These are phyloP conservation scores for Fusarium tupiense DNA, from an alignment of 2,329 filamentous ascomycete genomes.

Conservation along the genomic window DNA sequence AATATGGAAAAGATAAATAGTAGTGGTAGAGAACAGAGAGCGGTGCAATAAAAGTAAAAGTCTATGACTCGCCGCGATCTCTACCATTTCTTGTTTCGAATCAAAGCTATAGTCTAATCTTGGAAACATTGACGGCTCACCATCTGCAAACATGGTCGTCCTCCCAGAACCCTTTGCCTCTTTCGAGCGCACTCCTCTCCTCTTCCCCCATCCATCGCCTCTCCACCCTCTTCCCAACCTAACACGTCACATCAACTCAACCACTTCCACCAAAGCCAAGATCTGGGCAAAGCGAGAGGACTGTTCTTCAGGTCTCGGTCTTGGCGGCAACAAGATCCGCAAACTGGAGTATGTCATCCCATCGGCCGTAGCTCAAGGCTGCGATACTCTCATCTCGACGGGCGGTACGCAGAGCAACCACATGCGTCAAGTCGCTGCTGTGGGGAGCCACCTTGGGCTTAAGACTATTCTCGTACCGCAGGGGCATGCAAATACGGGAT, in stretches of 20 bases:
- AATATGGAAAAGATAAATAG: background rate
- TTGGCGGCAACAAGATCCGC: background rate
- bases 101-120: too few relatives aligned
- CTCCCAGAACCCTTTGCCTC: background rate
- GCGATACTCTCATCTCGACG: background rate
- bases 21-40: fast-evolving
- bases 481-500: background rate
- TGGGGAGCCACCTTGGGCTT: background rate
- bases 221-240: background rate
- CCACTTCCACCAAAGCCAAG: background rate
- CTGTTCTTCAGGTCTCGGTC: background rate
- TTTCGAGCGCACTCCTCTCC: background rate
- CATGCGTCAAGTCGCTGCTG: background rate
- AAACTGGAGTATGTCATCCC: background rate
- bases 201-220: background rate
- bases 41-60: background rate
- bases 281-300: background rate
- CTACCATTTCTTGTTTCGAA: background rate
- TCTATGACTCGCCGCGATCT: background rate
- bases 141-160: background rate
- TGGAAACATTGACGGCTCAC: too few relatives aligned
- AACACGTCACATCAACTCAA: background rate
- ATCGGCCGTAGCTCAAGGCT: background rate
- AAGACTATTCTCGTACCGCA: background rate
- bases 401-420: background rate